A percentile compares a stretch with the other conserved stretches of the same genome.
Conservation (phyloP, 768 basidiomycete species). For the Tephrocybe sp. region DNA sequence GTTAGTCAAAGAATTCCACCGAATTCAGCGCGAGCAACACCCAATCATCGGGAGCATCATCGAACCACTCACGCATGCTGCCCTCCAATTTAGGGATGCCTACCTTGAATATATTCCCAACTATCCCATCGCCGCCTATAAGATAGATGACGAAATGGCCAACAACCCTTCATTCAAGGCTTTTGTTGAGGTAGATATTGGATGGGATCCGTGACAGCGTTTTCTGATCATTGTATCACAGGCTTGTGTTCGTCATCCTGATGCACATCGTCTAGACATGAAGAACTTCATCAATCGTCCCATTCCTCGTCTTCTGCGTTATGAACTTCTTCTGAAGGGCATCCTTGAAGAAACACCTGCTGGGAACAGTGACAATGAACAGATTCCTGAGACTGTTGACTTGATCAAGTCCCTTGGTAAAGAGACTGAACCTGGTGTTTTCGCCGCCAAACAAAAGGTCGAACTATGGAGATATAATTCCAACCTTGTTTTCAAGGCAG, state of each 20-base stretch:
- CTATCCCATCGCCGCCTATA: constrained; percentile 86
- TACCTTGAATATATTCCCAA: constrained; percentile 95
- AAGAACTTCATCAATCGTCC: constrained; percentile 92
- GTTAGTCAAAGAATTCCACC: constrained; percentile 77
- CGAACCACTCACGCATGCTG: constrained; percentile 82
- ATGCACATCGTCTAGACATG: constrained; percentile 83
- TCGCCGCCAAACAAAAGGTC: constrained; percentile 83
- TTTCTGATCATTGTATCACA: constrained; percentile 18
- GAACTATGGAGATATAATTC: constrained; percentile 85
- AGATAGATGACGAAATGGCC: constrained; percentile 85
- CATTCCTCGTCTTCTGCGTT: constrained; percentile 85
- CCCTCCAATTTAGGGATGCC: constrained; percentile 87
- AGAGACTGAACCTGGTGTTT: constrained; percentile 84
- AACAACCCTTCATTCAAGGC: constrained; percentile 76
- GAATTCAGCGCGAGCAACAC: constrained; percentile 86
- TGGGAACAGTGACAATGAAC: constrained; percentile 76
- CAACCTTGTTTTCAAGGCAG: constrained; percentile 74
- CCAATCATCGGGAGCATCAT: constrained; percentile 78
- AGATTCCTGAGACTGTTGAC: constrained; percentile 84
- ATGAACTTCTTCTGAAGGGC: constrained; percentile 78
- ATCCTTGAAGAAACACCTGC: constrained; percentile 74
- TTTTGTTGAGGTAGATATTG: constrained; percentile 66
- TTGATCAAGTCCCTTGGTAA: constrained; percentile 84
- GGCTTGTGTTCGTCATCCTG: constrained; percentile 59
- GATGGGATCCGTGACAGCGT: constrained; percentile 13